Evolutionary conservation across 768 basidiomycete genomes (phyloP).

Genomic region (Mycena amicta): DNA sequence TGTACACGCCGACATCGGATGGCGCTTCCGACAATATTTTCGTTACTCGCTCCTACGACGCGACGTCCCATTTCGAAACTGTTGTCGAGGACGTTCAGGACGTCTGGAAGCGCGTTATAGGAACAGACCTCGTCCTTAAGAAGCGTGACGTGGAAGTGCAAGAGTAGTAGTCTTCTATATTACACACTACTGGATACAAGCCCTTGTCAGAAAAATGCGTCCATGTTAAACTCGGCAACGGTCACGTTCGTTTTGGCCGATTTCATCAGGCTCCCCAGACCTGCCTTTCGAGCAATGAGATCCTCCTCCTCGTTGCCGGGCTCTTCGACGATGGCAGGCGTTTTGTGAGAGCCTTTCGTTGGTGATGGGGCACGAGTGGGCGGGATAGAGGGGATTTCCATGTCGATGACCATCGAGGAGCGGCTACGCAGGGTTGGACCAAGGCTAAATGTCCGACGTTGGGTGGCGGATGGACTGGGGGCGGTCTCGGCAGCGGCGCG

Average conservation of each 20-base stretch:
- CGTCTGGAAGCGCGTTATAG: constrained; percentile 89
- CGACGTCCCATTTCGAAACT: constrained; percentile 98
- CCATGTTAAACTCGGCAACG: constrained; percentile 89
- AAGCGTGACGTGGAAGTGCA: constrained; percentile 78
- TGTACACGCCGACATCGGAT: constrained; percentile 85
- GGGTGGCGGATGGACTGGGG: constrained; percentile 40
- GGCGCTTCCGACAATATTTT: constrained; percentile 90
- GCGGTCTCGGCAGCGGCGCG: constrained; percentile 22
- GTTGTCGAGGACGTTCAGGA: constrained; percentile 97
- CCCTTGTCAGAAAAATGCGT: constrained; percentile 59
- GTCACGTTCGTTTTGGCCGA: constrained; percentile 86
- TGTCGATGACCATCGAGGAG: constrained; percentile 86
- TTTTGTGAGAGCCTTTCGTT: constrained; percentile 27
- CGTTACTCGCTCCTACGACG: constrained; percentile 97
- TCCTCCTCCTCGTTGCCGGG: constrained; percentile 57
- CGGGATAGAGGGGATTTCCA: constrained; percentile 71
- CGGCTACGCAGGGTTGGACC: constrained; percentile 59
- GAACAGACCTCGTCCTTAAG: constrained; percentile 80
- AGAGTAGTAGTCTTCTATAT: constrained; percentile 32
- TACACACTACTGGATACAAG: not conserved
- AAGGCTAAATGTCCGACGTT: constrained; percentile 48
- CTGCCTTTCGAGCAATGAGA: constrained; percentile 65
- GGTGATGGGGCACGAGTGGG: constrained; percentile 61
- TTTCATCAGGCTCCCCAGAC: constrained; percentile 84
- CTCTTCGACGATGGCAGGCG: constrained; percentile 30